Evolutionary conservation across 306 rosid species (phyloP), one percentile per base, ranked within the genome.

Genomic region (Sesbania bispinosa): DNA sequence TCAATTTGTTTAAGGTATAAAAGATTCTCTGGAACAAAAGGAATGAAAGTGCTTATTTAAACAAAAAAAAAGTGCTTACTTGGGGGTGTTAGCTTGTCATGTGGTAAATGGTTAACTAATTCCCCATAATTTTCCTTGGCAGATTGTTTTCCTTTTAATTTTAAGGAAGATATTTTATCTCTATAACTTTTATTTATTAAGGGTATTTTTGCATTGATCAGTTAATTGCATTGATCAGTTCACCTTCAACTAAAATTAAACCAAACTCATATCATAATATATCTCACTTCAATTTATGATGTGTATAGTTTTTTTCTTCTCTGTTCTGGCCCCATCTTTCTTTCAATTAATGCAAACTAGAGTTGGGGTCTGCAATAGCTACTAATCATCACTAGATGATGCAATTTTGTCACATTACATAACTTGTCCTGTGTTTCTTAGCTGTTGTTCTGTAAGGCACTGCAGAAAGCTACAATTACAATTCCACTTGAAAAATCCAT

Each of bases 331-430:
- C 76, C 79, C 83, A 60, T 72, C 11, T 30, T 5, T 61, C 43
- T 62, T 39, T 54, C 47, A 55, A 36, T 29, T 35, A 35, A 69
- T 61, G 45, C 32, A 63, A 58, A 70, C 14, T 23, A 46, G 53
- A 35, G 15, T 21, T 54, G 63, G 77, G 82, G 62, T 75, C 39
- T 74, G 66, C 59, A 74, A 83, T 27, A 76, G 88, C 78, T 57
- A 85, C 79, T 79, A 67, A 85, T 87, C 92, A 89, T 87, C 79
- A 62, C 36, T 45, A 60, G 79, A 80, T 67, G 81, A 88, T 82
- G 81, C 66, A 54, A 52, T 46, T 75, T 78, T 80, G 88, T 82
- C 89, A 47, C 61, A 62, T 67, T 67, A 60, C 70, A 38, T 77
- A 35, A 70, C 60, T 72, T 80, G 76, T 80, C 82, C 42, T 48